These are phyloP conservation scores for Coniochaeta sp. DNA, from an alignment of 2,329 filamentous ascomycete species.

Conservation along the genomic window DNA sequence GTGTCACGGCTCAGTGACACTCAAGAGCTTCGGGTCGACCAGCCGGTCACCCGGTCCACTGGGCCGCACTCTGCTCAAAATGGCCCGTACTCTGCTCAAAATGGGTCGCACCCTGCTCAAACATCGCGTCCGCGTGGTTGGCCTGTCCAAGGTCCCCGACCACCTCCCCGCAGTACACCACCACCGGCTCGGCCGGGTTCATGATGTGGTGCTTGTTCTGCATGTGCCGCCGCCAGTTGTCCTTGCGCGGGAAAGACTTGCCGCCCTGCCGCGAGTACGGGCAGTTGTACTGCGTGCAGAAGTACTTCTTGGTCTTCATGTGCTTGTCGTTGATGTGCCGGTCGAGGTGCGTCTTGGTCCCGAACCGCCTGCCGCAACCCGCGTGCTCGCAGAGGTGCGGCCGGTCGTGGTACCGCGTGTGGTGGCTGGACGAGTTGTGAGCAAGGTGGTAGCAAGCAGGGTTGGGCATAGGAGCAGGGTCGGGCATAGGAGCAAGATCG, in stretches of 20 bases:
- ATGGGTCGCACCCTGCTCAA: neutral
- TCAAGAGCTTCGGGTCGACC: neutral
- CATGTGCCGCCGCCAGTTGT: conserved; percentile 59
- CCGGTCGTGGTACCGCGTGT: conserved; percentile 54
- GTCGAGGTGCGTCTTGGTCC: conserved; percentile 55
- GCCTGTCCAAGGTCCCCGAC: conserved; percentile 4
- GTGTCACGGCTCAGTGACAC: neutral
- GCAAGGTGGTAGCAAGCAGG: neutral
- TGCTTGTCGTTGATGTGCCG: conserved; percentile 57
- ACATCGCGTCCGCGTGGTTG: neutral
- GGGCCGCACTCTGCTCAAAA: neutral
- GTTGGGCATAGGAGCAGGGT: neutral
- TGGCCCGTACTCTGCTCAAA: neutral
- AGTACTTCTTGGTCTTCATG: conserved; percentile 51
- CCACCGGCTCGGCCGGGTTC: conserved; percentile 33
- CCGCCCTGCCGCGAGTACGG: conserved; percentile 49
- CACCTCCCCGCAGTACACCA: conserved; percentile 31
- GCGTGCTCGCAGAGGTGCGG: conserved; percentile 35
- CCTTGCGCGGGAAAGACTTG: conserved; percentile 53
- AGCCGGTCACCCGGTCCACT: neutral
- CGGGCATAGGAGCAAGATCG: neutral
- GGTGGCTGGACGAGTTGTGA: conserved; percentile 36
- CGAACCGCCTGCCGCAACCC: conserved; percentile 48
- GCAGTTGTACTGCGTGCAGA: conserved; percentile 47
- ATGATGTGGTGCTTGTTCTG: conserved; percentile 43